Percentiles rank a stretch among this genome's conserved stretches.
Evolutionary conservation across 1,284 basidiomycete genomes (phyloP).

Genomic region (Porogramme epimiltina): DNA sequence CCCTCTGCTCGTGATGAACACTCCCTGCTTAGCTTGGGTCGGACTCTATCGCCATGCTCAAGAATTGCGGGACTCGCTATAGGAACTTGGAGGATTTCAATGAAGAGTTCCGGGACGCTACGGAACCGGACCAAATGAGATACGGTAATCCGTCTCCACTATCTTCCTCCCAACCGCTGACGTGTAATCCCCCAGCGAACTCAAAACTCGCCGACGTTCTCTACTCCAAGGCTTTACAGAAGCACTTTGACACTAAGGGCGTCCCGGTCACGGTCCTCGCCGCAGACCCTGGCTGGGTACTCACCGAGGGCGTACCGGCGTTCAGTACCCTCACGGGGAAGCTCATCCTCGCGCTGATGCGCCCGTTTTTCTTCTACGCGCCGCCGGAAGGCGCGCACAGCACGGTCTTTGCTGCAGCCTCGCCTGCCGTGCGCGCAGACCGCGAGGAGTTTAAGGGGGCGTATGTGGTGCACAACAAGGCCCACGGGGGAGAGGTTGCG

Average conservation of each 20-base stretch:
- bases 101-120: neutral
- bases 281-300: constrained; percentile 2
- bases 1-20: no score
- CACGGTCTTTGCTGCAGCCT: constrained; percentile 48
- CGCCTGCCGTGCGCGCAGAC: constrained; percentile 34
- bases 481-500: constrained; percentile 31
- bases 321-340: neutral
- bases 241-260: constrained; percentile 27
- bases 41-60: neutral
- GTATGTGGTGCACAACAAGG: constrained; percentile 31
- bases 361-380: constrained; percentile 32
- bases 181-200: constrained; percentile 14
- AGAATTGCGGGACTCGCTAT: neutral
- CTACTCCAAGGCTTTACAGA: constrained; percentile 31
- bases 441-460: constrained; percentile 43
- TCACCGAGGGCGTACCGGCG: neutral
- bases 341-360: constrained; percentile 16
- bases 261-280: constrained; percentile 31
- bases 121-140: neutral
- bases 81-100: neutral
- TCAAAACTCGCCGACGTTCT: constrained; percentile 9
- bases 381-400: constrained; percentile 43
- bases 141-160: neutral
- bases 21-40: neutral
- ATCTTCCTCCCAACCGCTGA: neutral